Percentiles rank a stretch among this genome's conserved stretches.
phyloP scores from a whole-genome alignment of 129 eudicot genomes.

The Scalesia atractyloides region DNA sequence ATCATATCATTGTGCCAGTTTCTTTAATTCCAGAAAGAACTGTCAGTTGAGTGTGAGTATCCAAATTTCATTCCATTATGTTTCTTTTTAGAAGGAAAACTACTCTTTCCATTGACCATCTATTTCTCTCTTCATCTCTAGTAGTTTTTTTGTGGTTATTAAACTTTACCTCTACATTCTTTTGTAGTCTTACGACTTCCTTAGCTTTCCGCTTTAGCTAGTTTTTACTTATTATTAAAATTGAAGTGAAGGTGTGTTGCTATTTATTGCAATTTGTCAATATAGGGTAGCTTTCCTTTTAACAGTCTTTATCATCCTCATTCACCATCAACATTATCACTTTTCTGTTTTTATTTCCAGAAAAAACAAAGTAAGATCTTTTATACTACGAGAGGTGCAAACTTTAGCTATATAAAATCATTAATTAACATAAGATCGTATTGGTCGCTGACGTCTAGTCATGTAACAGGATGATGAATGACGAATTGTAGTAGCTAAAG shows the following conservation, averaged over 20 bases:
- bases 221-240: neutral
- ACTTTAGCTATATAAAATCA: neutral
- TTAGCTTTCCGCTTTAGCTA: neutral
- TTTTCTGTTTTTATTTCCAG: no score
- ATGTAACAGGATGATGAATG: neutral
- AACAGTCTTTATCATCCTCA: no score
- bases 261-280: neutral
- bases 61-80: neutral
- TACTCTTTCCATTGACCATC: neutral
- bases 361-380: no score
- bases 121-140: neutral
- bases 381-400: no score
- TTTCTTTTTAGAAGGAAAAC: neutral
- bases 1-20: conserved; percentile 3
- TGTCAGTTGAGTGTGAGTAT: neutral
- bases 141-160: neutral
- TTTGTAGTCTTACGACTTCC: neutral
- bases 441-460: neutral
- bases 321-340: no score
- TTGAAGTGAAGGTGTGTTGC: neutral
- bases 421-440: neutral
- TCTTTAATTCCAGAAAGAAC: neutral
- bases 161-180: neutral
- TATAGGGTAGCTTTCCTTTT: neutral
- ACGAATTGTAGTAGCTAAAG: neutral